Evolutionary conservation across 441 rosid genomes (phyloP), one percentile per base, ranked within the genome.

Genomic region (Dalechampia spathulata): DNA sequence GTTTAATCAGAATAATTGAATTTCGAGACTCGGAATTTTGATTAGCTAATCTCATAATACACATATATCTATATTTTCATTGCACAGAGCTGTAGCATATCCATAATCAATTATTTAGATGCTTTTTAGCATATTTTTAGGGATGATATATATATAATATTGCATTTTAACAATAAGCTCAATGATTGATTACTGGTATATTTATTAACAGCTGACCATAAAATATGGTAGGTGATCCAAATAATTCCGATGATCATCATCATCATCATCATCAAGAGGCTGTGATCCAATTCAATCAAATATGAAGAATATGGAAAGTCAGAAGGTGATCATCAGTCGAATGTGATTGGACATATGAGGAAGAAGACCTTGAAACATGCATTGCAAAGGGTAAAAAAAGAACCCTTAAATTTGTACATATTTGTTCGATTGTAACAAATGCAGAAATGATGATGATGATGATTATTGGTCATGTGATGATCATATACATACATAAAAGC

Each of bases 161-260:
- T 37, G 55, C 51, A 52, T 58, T 16, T 56, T 23, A 72, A 50
- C 43, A 42, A 23, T 56, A 61, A 61, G 69, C 38, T 58, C 60
- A 67, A 52, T 52, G 64, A 66, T 60, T 44, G 19, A 30, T 30
- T 30, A 30, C 38, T 57, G 21, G 16, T 50, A 59, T 13, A 8
- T 43, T 38, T 37, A 36, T 36, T 37, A 53, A 62, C 34, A 25
- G 41, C 46, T 27, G 66, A 54, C 21, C 36, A 26, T 40, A 25
- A 52, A 42, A 34, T 20, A 42, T 34, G 40, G 47, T 13, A 59
- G 45, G 14, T 28, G 38, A 27, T 25, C 16, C 17, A 26, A 45
- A 36, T n/a, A 39, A 46, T 27, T 27, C n/a, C n/a, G n/a, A n/a
- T 41, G 36, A 8, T 30, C 34, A 30, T 50, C 8, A 50, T 42